Evolutionary conservation across 176 grass and related monocot genomes (phyloP).

Genomic region (Neostapfia colusana): DNA sequence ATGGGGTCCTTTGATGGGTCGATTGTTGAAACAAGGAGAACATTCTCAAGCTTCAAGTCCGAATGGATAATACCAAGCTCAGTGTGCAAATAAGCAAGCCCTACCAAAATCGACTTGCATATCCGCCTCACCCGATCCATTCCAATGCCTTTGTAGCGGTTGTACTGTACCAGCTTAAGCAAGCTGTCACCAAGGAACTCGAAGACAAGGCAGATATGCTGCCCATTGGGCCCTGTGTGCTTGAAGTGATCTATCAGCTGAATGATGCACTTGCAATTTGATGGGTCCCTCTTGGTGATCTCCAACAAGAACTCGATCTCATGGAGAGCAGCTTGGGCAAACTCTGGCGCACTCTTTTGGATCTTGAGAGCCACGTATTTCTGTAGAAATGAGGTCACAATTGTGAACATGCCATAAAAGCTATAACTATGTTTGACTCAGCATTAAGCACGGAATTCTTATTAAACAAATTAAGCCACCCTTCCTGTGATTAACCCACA

Average conservation of each 20-base stretch:
- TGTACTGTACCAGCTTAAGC: constrained; percentile 85
- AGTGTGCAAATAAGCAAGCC: constrained; percentile 87
- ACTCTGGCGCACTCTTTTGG: constrained; percentile 88
- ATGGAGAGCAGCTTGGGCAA: constrained; percentile 94
- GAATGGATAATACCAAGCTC: constrained; percentile 94
- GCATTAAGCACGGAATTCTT: background rate
- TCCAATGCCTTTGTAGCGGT: constrained; percentile 92
- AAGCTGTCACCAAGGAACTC: constrained; percentile 98
- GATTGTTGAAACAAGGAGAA: constrained; percentile 87
- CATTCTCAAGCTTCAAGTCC: constrained; percentile 90
- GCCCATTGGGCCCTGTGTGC: constrained; percentile 85
- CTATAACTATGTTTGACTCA: background rate
- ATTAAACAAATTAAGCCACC: constrained; percentile 1
- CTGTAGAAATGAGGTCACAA: constrained; percentile 51
- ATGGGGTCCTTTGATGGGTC: constrained; percentile 87
- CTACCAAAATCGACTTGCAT: constrained; percentile 86
- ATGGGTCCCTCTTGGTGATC: constrained; percentile 65
- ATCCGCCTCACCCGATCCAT: constrained; percentile 64
- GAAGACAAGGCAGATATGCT: constrained; percentile 90
- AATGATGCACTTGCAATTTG: constrained; percentile 79
- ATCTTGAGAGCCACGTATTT: constrained; percentile 95
- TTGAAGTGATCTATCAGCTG: constrained; percentile 93
- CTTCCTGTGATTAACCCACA: background rate
- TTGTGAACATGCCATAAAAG: constrained; percentile 6
- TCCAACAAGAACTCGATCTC: constrained; percentile 86